Conservation (phyloP, 495 filamentous ascomycete genomes). For the Achaetomiella virescens region DNA sequence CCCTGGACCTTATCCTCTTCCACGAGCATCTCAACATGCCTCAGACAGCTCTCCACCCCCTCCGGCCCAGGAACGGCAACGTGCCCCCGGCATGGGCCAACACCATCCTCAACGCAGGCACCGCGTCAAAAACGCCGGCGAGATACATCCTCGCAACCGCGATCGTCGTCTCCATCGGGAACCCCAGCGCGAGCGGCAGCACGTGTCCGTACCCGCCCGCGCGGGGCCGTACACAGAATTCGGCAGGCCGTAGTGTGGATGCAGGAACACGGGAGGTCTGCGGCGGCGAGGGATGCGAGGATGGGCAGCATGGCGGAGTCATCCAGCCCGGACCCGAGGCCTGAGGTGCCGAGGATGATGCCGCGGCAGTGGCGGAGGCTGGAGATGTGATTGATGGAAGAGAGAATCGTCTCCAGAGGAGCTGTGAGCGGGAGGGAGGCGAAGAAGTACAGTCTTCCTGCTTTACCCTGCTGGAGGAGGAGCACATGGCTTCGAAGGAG, state of each 20-base stretch:
- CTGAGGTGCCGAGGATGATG: conserved; percentile 81
- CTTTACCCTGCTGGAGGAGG: conserved; percentile 41
- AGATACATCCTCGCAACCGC: conserved; percentile 83
- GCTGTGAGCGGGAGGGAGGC: conserved; percentile 56
- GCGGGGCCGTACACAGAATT: conserved; percentile 64
- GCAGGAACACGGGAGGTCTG: conserved; percentile 69
- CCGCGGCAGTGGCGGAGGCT: conserved; percentile 65
- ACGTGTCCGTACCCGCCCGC: conserved; percentile 77
- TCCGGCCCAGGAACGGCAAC: conserved; percentile 84
- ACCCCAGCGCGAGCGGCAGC: conserved; percentile 77
- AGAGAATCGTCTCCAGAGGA: conserved; percentile 49
- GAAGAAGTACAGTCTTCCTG: conserved; percentile 68
- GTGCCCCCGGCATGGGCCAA: conserved; percentile 87
- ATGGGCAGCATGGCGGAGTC: conserved; percentile 66
- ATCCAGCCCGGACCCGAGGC: conserved; percentile 75
- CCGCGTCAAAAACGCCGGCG: conserved; percentile 75
- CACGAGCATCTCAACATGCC: conserved; percentile 69
- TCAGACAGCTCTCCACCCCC: conserved; percentile 79
- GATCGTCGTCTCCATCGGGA: conserved; percentile 91
- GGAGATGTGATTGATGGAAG: conserved; percentile 57
- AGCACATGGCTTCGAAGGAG: conserved; percentile 65
- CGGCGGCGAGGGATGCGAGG: conserved; percentile 60
- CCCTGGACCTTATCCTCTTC: conserved; percentile 39
- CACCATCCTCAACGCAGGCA: conserved; percentile 62
- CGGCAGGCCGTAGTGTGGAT: conserved; percentile 90